phyloP scores from a whole-genome alignment of 2,329 filamentous ascomycete genomes.

The Eutypa lata region DNA sequence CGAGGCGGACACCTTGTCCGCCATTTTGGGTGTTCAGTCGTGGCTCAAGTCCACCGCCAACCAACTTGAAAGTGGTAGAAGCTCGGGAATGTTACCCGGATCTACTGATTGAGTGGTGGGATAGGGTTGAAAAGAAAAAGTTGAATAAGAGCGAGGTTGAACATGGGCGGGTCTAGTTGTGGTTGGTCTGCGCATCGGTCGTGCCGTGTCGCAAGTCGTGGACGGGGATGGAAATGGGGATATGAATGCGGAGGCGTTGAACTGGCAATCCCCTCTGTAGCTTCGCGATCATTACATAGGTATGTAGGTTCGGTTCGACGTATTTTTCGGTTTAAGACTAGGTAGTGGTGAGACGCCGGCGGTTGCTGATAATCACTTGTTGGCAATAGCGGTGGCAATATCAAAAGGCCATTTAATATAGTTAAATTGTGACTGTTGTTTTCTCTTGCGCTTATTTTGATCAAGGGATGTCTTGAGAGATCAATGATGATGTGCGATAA shows the following conservation, averaged over 20 bases:
- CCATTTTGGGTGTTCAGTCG: slow-evolving; percentile 15
- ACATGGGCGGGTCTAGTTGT: background rate
- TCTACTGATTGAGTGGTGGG: background rate
- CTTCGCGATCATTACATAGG: background rate
- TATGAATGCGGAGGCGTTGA: background rate
- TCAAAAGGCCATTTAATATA: no score
- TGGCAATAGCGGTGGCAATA: no score
- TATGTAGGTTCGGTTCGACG: background rate
- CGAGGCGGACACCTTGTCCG: slow-evolving; percentile 65
- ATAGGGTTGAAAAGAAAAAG: background rate
- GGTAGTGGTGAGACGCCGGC: no score
- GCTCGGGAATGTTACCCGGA: slow-evolving; percentile 6
- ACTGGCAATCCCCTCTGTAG: background rate
- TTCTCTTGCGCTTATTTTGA: no score
- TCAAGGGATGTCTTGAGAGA: no score
- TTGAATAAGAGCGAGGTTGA: background rate
- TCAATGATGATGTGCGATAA: no score
- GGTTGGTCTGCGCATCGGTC: background rate
- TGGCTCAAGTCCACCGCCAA: slow-evolving; percentile 9
- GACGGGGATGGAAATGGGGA: background rate
- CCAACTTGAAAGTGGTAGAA: slow-evolving; percentile 15
- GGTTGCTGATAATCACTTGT: no score
- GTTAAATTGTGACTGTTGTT: no score
- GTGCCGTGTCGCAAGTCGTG: background rate
- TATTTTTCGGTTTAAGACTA: background rate